These are phyloP conservation scores for Brettanomyces naardenensis DNA, from an alignment of 805 yeast species.

Conservation along the genomic window DNA sequence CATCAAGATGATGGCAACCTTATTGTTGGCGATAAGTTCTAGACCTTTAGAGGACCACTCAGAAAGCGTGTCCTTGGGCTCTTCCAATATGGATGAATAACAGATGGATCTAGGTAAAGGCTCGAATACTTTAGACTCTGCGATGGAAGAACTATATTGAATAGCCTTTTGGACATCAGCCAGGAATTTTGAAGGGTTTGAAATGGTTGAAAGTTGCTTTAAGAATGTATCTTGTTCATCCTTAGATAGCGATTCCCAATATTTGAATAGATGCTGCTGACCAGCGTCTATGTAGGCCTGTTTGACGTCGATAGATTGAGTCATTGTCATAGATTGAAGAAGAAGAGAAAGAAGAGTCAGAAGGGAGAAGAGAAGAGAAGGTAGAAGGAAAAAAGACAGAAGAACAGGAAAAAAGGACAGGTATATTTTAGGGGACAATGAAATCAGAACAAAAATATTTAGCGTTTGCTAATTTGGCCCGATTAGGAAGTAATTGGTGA, in stretches of 20 bases:
- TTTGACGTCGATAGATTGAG: constrained; percentile 5
- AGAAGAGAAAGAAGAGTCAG: background rate
- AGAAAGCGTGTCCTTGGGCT: constrained; percentile 22
- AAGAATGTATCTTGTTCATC: constrained; percentile 30
- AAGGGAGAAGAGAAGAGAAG: background rate
- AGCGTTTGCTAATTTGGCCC: no score
- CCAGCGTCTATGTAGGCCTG: constrained; percentile 34
- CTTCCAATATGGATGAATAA: constrained; percentile 37
- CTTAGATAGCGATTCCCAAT: constrained; percentile 32
- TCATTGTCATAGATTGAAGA: background rate
- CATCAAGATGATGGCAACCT: constrained; percentile 85
- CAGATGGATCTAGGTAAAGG: constrained; percentile 47
- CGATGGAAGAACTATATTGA: constrained; percentile 21
- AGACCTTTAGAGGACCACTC: constrained; percentile 43
- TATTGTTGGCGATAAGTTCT: constrained; percentile 55
- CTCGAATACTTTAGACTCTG: constrained; percentile 24
- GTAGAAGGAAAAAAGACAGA: background rate
- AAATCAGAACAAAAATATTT: no score
- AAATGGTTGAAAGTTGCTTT: constrained; percentile 33
- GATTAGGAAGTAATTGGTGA: no score
- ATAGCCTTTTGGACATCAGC: constrained; percentile 40
- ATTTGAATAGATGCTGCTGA: constrained; percentile 46
- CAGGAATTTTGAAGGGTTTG: constrained; percentile 34
- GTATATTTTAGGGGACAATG: no score
- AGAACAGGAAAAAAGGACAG: background rate